Percentiles rank a stretch among this genome's conserved stretches.
phyloP scores from a whole-genome alignment of 805 yeast species.

The Cyberlindnera galapagoensis region DNA sequence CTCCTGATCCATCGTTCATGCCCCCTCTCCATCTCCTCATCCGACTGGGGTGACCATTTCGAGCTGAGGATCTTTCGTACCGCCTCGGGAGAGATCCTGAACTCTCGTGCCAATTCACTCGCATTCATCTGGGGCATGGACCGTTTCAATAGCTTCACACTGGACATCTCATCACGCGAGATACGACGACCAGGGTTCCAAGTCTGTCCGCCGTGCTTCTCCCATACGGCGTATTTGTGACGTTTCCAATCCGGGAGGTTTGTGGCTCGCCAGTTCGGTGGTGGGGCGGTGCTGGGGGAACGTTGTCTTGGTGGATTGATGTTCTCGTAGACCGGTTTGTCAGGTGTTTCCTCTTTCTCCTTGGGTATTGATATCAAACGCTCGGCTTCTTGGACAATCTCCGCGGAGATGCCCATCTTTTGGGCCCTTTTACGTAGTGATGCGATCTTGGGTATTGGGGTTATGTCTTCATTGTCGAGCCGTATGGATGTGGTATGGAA shows the following conservation, averaged over 20 bases:
- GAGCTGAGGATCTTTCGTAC: slow-evolving; percentile 73
- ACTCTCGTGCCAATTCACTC: slow-evolving; percentile 53
- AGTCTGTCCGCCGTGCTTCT: slow-evolving; percentile 48
- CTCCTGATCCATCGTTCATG: slow-evolving; percentile 49
- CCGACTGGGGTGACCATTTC: slow-evolving; percentile 59
- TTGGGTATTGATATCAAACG: too few species aligned
- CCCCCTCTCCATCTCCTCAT: slow-evolving; percentile 41
- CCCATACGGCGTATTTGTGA: slow-evolving; percentile 55
- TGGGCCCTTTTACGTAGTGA: too few species aligned
- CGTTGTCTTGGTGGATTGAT: too few species aligned
- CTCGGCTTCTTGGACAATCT: too few species aligned
- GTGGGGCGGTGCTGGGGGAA: too few species aligned
- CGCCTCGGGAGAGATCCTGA: slow-evolving; percentile 74
- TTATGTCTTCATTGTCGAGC: too few species aligned
- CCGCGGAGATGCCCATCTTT: too few species aligned
- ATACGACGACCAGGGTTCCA: slow-evolving; percentile 69
- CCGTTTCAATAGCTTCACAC: slow-evolving; percentile 49
- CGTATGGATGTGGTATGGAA: not conserved
- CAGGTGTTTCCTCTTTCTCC: too few species aligned
- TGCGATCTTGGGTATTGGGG: too few species aligned
- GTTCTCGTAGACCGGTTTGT: too few species aligned
- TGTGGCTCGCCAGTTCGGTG: slow-evolving; percentile 39
- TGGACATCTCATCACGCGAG: slow-evolving; percentile 63
- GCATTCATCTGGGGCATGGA: slow-evolving; percentile 56
- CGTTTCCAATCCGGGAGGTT: slow-evolving; percentile 62